Evolutionary conservation across 1,284 basidiomycete species (phyloP).

Genomic region (Coniophora puteana): DNA sequence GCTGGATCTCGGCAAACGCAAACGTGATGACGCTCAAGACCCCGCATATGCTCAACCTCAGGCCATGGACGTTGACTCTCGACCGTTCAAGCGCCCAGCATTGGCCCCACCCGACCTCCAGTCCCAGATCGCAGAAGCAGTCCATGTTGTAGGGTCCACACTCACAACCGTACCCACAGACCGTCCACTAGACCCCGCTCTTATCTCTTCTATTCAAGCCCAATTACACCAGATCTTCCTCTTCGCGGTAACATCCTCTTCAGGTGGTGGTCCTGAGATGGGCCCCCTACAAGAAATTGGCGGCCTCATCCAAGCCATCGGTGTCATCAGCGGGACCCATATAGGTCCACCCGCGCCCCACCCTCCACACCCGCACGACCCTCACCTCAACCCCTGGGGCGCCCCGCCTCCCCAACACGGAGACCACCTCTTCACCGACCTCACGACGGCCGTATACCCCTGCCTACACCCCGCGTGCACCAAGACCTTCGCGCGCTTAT

Average conservation of each 20-base stretch:
- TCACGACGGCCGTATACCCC: slow-evolving; percentile 72
- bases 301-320: slow-evolving; percentile 72
- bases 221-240: slow-evolving; percentile 71
- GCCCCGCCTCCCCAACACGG: slow-evolving; percentile 23
- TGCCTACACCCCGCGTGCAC: slow-evolving; percentile 58
- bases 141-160: slow-evolving; percentile 46
- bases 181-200: slow-evolving; percentile 45
- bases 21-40: slow-evolving; percentile 55
- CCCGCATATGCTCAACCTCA: no score
- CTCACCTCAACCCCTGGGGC: slow-evolving; percentile 9
- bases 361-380: slow-evolving; percentile 9
- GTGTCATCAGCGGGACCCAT: slow-evolving; percentile 68
- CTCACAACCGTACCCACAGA: slow-evolving; percentile 35
- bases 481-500: slow-evolving; percentile 64
- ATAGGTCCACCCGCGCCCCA: slow-evolving; percentile 47
- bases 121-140: slow-evolving; percentile 51
- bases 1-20: slow-evolving; percentile 63
- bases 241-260: slow-evolving; percentile 66
- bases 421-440: slow-evolving; percentile 52
- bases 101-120: slow-evolving; percentile 40
- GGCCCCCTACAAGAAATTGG: slow-evolving; percentile 66
- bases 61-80: slow-evolving; percentile 22
- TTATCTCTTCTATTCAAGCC: slow-evolving; percentile 62
- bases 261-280: slow-evolving; percentile 47
- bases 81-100: slow-evolving; percentile 43